Base-by-base conservation (phyloP, 2,329 filamentous ascomycete genomes). In the Cercospora sesami region DNA sequence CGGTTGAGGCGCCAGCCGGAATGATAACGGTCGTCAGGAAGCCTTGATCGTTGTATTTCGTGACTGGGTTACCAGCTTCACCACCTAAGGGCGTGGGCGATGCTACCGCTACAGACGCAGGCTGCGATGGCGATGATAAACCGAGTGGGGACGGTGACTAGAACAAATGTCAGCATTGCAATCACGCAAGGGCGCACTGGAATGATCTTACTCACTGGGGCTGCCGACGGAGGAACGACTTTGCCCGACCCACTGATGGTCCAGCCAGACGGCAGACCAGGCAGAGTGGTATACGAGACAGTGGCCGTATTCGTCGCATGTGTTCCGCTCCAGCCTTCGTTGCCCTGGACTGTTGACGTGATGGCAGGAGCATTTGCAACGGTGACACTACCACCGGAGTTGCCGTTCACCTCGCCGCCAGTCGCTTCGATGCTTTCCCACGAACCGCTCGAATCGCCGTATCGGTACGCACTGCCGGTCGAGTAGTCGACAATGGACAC, bases 401-500 rank as follows among this genome's bases (percentile, higher is more conserved):
- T 83, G 68, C 84, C 85, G 70, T 81, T 80, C 79, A 98, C 83
- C 72, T 83, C 80, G 69, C 95, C 95, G 71, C 89, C 93, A n/a
- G 90, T 86, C 63, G 94, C 89, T 74, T 87, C 81, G 79, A 99
- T 98, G 60, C 91, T 94, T 72, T 87, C 77, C 92, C 93, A 97
- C 23, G 84, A 86, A 59, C 95, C 95, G 59, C 86, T 90, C 42
- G 85, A 87, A 78, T 95, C 91, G 72, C 87, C 87, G 82, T 98
- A 99, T 66, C 83, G 84, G 84, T 99, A 99, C 71, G 90, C 83
- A 18, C 86, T 90, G 64, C 95, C 95, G 1, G 94, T 97, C 23
- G 94, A 97, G 83, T 98, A 99, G 82, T 99, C 95, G 62, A 89
- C 90, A 51, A 97, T 87, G 64, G 86, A 84, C 73, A 97, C 81